A percentile compares a stretch with the other conserved stretches of the same genome.
Conservation (phyloP, 148 eudicot species). For the Cornus kousa region DNA sequence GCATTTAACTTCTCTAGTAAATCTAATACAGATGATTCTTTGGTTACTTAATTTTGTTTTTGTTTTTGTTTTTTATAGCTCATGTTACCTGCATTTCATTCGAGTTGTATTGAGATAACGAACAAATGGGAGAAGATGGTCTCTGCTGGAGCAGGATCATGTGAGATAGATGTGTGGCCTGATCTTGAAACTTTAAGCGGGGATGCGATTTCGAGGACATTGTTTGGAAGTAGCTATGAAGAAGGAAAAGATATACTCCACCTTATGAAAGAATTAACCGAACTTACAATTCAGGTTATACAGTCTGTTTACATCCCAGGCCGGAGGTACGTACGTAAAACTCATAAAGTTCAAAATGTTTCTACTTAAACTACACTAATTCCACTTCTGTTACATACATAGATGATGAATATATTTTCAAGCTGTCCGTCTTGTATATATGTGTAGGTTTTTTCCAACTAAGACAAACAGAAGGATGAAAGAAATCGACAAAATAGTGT, state of each 20-base stretch:
- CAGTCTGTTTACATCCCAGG: constrained; percentile 41
- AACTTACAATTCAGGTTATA: background rate
- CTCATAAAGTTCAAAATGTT: too few relatives aligned
- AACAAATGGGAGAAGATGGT: constrained; percentile 41
- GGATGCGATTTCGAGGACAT: constrained; percentile 49
- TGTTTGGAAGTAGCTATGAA: constrained; percentile 48
- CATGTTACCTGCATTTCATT: constrained; percentile 39
- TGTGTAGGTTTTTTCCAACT: constrained; percentile 22
- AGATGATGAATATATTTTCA: too few relatives aligned
- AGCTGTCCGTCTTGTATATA: background rate
- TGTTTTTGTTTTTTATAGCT: constrained; percentile 19
- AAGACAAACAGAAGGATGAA: constrained; percentile 24
- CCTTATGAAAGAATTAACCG: constrained; percentile 40
- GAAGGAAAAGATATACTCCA: constrained; percentile 50
- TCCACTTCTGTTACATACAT: too few relatives aligned
- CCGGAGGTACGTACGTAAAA: constrained; percentile 22
- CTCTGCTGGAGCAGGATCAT: constrained; percentile 7
- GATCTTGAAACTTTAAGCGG: constrained; percentile 30
- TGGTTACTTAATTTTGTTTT: too few relatives aligned
- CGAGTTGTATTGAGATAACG: constrained; percentile 23
- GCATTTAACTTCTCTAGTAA: too few relatives aligned
- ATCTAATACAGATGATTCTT: too few relatives aligned
- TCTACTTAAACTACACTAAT: too few relatives aligned
- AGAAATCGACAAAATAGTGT: constrained; percentile 10
- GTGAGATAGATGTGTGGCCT: constrained; percentile 52